Evolutionary conservation across 2,329 filamentous ascomycete genomes (phyloP).

Genomic region (Aspergillus sp.): DNA sequence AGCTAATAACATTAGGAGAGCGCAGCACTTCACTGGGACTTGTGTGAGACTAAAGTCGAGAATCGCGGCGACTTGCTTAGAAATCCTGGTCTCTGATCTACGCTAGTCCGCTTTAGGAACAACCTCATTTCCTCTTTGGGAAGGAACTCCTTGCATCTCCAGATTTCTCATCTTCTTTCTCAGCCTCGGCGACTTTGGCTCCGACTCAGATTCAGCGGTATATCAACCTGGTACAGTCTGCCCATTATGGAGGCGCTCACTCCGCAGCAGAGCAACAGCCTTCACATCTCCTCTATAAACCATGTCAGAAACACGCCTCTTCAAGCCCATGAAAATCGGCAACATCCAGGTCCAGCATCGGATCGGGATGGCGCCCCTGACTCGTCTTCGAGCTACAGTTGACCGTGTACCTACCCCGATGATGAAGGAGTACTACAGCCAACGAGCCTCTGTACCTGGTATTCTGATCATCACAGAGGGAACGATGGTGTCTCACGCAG

Average conservation of each 20-base stretch:
- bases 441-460: conserved; percentile 57
- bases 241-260: not conserved
- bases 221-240: not conserved
- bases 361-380: conserved; percentile 62
- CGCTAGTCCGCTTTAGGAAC: not conserved
- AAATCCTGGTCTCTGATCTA: not conserved
- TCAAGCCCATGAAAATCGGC: conserved; percentile 50
- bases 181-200: not conserved
- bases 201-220: too few species aligned
- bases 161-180: not conserved
- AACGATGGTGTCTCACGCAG: conserved; percentile 54
- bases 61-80: not conserved
- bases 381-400: conserved; percentile 57
- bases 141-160: not conserved
- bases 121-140: conserved; percentile 10
- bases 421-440: conserved; percentile 57
- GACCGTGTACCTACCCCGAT: conserved; percentile 53
- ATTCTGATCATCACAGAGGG: conserved; percentile 65
- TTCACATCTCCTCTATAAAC: not conserved
- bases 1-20: too few species aligned
- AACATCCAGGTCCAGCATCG: conserved; percentile 48
- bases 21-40: too few species aligned
- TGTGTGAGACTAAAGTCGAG: not conserved
- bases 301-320: conserved; percentile 24
- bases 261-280: not conserved